Base-by-base conservation (phyloP, 768 basidiomycete genomes). In the Postia placenta region DNA sequence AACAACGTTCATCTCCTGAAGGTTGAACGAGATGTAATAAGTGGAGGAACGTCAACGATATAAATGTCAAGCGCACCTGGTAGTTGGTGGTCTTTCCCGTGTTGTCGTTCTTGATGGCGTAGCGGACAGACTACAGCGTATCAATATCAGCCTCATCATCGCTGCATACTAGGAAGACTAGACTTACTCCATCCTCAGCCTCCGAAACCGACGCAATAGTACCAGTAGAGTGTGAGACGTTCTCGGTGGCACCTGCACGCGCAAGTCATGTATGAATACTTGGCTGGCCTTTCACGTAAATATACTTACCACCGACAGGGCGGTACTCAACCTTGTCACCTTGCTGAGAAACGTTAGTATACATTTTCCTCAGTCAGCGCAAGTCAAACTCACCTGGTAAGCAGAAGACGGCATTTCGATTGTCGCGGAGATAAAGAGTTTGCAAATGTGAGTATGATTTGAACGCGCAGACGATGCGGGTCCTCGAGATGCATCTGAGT, bases 321-420 rank as follows among this genome's bases (percentile, higher is more conserved):
- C 69, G 64, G 50, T 74, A 75, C 54, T 73, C 71, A 54, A 75
- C 69, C 49, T 59, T 67, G 52, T 75, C 70, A 45, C 71, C 72
- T 50, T 62, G 54, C 69, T 67, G 40, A 7, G 40, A 11, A 6
- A 30, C n/a, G 15, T 33, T 11, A 51, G 26, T 60, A 48, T 9
- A 14, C 39, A 30, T 17, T 19, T 5, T 42, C 15, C 30, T 11
- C 25, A 11, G 1, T 28, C 24, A 41, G 9, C 4, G 12, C 15
- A 23, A 45, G 28, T 15, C 7, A n/a, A n/a, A 33, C 25, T 23
- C 22, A 50, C 53, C 45, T 50, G n/a, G 45, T 54, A 47, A 17
- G 11, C 27, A 9, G 37, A 42, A 17, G 37, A 42, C 2, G 36
- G 25, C 45, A 49, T 49, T 26, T 11, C 38, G 4, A 26, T 47